Evolutionary conservation across 768 basidiomycete genomes (phyloP), one percentile per base, ranked within the genome.

Genomic region (Macrocybe gigantea): DNA sequence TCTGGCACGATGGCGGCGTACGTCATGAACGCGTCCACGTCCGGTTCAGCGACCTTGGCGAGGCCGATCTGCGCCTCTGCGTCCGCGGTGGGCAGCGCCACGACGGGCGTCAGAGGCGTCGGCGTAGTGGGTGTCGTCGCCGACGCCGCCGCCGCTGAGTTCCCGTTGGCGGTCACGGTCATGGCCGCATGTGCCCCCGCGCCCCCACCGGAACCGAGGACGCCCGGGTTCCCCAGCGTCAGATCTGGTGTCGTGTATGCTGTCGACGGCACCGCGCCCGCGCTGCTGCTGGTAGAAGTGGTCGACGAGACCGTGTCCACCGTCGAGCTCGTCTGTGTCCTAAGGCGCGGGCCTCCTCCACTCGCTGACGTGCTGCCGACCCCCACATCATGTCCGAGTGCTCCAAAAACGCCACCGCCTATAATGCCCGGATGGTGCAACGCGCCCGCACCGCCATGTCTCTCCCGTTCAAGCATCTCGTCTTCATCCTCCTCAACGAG

Each of bases 1-100:
- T 93, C 90, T 29, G 88, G 85, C 12, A 92, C 84, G 60, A 91
- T 85, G 33, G 87, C 80, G 13, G 88, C 88, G 60, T 93, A 93
- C 0, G 84, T 79, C 80, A 88, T 78, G 64, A 90, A 90, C 47
- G 88, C 83, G 63, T 93, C 90, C 45, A 80, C 67, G 60, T 93
- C 90, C 10, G 89, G 80, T 50, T 90, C 88, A 0, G 90, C 88
- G 5, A 92, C 83, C 64, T 89, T 90, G 32, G 80, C 83, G 41
- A 91, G 64, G 11, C 90, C 90, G 33, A 85, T 70, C 65, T 87
- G 85, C 32, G 78, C 72, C 65, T 91, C 89, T 11, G 74, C 70
- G 51, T 90, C 88, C 2, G 74, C 70, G 1, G 88, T 90, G 11
- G 80, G 77, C 46, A 92, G 69, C 29, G 88, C 81, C 9, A 78